Conservation (phyloP, 108 stramenopile genomes). For the Aurantiochytrium sp. region DNA sequence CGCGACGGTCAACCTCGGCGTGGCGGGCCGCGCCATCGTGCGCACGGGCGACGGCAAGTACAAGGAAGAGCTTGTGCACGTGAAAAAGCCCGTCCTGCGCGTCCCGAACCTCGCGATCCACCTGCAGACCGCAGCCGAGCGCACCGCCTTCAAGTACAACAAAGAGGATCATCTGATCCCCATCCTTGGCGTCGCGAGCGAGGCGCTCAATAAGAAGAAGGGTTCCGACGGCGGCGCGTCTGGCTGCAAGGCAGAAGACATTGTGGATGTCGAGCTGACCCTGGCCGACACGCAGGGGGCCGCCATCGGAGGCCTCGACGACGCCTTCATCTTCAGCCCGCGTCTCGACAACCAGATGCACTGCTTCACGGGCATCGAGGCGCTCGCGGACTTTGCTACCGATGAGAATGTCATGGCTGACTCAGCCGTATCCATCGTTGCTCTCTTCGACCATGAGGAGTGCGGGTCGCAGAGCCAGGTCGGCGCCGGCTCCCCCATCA, state of each 20-base stretch:
- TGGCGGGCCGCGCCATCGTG: constrained; percentile 85
- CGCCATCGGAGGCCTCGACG: constrained; percentile 71
- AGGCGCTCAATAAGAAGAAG: constrained; percentile 48
- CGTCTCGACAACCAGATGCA: constrained; percentile 89
- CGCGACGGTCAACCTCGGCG: constrained; percentile 77
- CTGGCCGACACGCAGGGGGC: constrained; percentile 85
- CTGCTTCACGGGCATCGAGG: constrained; percentile 76
- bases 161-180: constrained; percentile 87
- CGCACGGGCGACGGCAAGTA: constrained; percentile 43
- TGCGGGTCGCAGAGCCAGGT: constrained; percentile 63
- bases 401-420: constrained; percentile 34
- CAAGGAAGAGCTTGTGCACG: constrained; percentile 42
- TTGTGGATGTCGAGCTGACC: constrained; percentile 86
- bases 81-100: constrained; percentile 63
- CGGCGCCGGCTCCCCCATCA: constrained; percentile 79
- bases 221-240: constrained; percentile 48
- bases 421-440: constrained; percentile 62
- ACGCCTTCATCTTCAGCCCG: constrained; percentile 84
- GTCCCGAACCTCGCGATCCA: constrained; percentile 94
- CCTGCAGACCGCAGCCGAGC: constrained; percentile 72
- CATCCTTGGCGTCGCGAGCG: constrained; percentile 75
- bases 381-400: constrained; percentile 53
- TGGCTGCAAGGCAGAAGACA: constrained; percentile 53
- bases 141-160: constrained; percentile 74
- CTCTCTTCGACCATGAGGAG: constrained; percentile 97